These are phyloP conservation scores for Dryadomyces quercivorus DNA, from an alignment of 2,329 filamentous ascomycete genomes.

Conservation along the genomic window DNA sequence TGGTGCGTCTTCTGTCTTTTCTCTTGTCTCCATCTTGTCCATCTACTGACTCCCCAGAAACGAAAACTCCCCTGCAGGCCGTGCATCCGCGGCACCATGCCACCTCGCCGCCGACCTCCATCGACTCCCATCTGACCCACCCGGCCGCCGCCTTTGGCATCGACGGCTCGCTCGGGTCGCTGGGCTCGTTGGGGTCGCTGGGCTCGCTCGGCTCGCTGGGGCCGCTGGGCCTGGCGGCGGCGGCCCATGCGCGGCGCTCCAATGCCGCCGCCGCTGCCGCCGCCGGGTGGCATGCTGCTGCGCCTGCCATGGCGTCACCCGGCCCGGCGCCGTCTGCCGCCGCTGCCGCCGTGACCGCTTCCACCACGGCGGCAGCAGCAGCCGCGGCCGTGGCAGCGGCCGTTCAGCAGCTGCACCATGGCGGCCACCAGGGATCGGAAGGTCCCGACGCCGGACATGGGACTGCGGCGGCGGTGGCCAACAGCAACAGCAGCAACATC, in stretches of 20 bases:
- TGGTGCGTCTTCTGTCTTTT: slow-evolving; percentile 23
- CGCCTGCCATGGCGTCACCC: not conserved
- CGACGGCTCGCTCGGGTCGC: not conserved
- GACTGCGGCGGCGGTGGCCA: too few relatives aligned
- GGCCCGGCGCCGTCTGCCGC: slow-evolving; percentile 7
- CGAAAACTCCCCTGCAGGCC: slow-evolving; percentile 21
- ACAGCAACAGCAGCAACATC: not conserved
- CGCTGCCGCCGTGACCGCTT: slow-evolving; percentile 8
- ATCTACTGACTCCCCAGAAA: slow-evolving; percentile 1
- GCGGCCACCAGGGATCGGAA: not conserved
- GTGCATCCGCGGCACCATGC: slow-evolving; percentile 20
- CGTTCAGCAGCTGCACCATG: not conserved
- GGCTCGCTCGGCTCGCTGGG: not conserved
- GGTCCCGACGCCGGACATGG: not conserved
- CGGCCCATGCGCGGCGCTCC: not conserved
- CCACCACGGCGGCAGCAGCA: slow-evolving; percentile 7
- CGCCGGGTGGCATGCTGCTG: not conserved
- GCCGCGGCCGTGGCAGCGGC: slow-evolving; percentile 9
- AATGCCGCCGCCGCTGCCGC: not conserved
- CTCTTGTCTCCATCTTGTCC: not conserved
- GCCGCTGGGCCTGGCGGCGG: not conserved
- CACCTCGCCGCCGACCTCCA: slow-evolving; percentile 8
- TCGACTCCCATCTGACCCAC: slow-evolving; percentile 6
- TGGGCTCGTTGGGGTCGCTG: not conserved
- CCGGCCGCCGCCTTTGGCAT: not conserved